Evolutionary conservation across 176 grass and related monocot species (phyloP), one percentile per base, ranked within the genome.

Genomic region (Phoenix roebelenii): DNA sequence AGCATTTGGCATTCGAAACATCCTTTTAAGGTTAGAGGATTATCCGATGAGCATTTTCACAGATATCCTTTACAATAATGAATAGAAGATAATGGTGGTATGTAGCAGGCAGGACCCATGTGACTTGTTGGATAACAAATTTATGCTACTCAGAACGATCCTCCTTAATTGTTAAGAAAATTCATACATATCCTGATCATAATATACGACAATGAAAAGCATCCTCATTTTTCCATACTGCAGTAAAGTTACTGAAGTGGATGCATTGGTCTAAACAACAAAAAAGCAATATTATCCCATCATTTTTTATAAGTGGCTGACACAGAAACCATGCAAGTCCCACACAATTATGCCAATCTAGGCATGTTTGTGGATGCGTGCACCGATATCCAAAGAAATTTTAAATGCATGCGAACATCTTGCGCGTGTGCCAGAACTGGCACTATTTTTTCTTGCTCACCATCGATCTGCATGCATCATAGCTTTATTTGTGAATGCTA

Each of bases 371-470:
- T 23, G 16, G 23, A 59, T 59, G 57, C 24, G 29, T 60, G 25
- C 58, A 39, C 17, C 3, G 1, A 9, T 30, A 32, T 18, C 25
- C 58, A 30, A 16, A 60, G 26, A 26, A 18, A 2, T 60, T 39
- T 30, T 6, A 60, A 39, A 60, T 60, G 26, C 14, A 56, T 30
- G 58, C 20, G 58, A 60, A 4, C 25, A 39, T 60, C 28, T 60
- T 35, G 35, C 58, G 16, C 19, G 26, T 7, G 17, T 60, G 58
- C 58, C 16, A 18, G 16, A 19, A 60, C 24, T 3, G 35, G 35
- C 10, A 44, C 10, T 44, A 32, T 25, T 6, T 30, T 30, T 30
- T 30, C 28, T 30, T 30, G 28, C 28, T 30, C 35, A 14, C 10
- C 35, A 12, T 44, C 12, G 35, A 44, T 44, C 35, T 44, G 35